Conservation (phyloP, 1,139 yeast genomes). For the Diutina rugosa region DNA sequence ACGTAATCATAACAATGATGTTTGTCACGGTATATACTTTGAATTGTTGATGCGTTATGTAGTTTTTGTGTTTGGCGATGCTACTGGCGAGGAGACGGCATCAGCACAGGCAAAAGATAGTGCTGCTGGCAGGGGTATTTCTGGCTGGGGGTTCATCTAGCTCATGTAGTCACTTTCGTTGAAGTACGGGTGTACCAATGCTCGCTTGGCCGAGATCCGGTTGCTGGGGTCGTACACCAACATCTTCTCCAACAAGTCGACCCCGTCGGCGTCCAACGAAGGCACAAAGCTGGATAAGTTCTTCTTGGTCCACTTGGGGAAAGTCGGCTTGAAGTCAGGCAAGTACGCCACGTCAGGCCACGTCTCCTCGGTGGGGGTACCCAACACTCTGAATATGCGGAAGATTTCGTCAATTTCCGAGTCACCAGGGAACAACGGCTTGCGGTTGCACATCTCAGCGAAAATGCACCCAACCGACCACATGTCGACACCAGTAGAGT, state of each 20-base stretch:
- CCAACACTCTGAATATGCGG: slow-evolving; percentile 44
- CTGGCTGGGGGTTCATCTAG: background rate
- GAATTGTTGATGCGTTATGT: background rate
- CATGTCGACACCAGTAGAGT: slow-evolving; percentile 96
- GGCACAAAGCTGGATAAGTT: slow-evolving; percentile 66
- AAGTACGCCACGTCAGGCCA: slow-evolving; percentile 96
- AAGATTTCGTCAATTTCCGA: slow-evolving; percentile 93
- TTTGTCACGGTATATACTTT: background rate
- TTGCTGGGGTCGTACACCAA: slow-evolving; percentile 88
- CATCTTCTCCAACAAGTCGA: slow-evolving; percentile 68
- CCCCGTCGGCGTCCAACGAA: slow-evolving; percentile 66
- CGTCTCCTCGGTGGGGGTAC: slow-evolving; percentile 85
- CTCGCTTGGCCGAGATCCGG: slow-evolving; percentile 89
- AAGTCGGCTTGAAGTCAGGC: slow-evolving; percentile 91
- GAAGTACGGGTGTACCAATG: slow-evolving; percentile 84
- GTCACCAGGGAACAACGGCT: slow-evolving; percentile 94
- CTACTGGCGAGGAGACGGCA: background rate
- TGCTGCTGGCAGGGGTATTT: background rate
- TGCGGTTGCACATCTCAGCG: slow-evolving; percentile 96
- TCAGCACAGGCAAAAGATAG: background rate
- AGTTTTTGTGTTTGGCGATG: background rate
- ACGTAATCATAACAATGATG: background rate
- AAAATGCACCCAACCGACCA: slow-evolving; percentile 98
- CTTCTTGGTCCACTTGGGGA: slow-evolving; percentile 88
- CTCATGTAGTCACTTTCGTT: slow-evolving; percentile 22